Evolutionary conservation across 768 basidiomycete species (phyloP), one percentile per base, ranked within the genome.

Genomic region (Boletus rex-veris): DNA sequence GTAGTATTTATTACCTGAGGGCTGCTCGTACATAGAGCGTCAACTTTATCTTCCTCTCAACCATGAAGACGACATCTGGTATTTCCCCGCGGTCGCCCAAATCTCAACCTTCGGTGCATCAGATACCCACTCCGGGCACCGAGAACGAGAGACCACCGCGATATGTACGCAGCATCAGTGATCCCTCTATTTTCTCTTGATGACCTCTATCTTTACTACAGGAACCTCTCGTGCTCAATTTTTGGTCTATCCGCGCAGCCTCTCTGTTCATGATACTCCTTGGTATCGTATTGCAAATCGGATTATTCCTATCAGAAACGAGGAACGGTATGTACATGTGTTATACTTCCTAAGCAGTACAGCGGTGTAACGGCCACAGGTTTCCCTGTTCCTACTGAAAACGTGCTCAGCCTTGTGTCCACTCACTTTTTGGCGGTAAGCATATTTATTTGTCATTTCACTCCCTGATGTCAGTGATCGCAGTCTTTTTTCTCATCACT

Each of bases 401-500:
- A 82, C 58, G 67, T 79, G 0, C 77, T 85, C 55, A 67, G 71
- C 7, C 64, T 80, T 28, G 74, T 77, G 8, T 82, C 82, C 11
- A 71, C 70, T 26, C 69, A 74, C 30, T 74, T 75, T 55, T 54
- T 80, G 41, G 75, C 75, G 69, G 64, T 77, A 72, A 60, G 82
- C 74, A 18, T 19, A 35, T 39, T 10, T 12, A 38, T 33, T 4
- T 15, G 18, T 41, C 5, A 19, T 12, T 38, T 14, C 36, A 8
- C 16, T 41, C 12, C 26, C 52, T 45, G 12, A 55, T 19, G 5
- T 40, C 21, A 30, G 37, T 46, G 28, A 56, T 45, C 26, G 9
- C 33, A 86, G 84, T 77, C 82, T 0, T 84, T 86, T 64, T 71
- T 87, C 59, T 84, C 85, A 1, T 78, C 77, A 5, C 61, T 78